These are phyloP conservation scores for Leucocoprinus birnbaumii DNA, from an alignment of 768 basidiomycete species.

Conservation along the genomic window DNA sequence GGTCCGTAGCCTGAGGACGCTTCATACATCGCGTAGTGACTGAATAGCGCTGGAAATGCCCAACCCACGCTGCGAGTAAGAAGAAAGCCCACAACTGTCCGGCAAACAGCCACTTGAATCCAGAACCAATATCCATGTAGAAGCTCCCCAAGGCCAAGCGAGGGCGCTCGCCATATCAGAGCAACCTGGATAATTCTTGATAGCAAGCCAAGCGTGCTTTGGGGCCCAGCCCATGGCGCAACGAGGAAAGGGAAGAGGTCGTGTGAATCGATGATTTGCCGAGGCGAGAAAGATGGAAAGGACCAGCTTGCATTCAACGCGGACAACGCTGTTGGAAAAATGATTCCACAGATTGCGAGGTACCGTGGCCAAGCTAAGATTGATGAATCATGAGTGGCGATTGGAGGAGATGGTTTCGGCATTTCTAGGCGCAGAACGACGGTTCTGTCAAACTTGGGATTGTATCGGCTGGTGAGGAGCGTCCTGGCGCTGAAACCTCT, in stretches of 20 bases:
- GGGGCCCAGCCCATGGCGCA: conserved; percentile 33
- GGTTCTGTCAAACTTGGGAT: too few species aligned
- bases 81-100: conserved; percentile 22
- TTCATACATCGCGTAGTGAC: conserved; percentile 38
- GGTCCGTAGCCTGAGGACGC: conserved; percentile 34
- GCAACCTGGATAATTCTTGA: conserved; percentile 24
- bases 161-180: conserved; percentile 17
- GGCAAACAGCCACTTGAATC: conserved; percentile 21
- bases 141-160: conserved; percentile 15
- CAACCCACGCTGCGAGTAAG: conserved; percentile 29
- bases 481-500: too few species aligned
- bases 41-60: conserved; percentile 34
- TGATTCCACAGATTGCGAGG: background rate
- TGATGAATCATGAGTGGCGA: background rate
- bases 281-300: conserved; percentile 29
- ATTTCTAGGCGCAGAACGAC: background rate
- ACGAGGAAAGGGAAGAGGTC: conserved; percentile 29
- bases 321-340: conserved; percentile 16
- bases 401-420: background rate
- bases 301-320: conserved; percentile 16
- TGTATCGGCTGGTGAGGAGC: too few species aligned
- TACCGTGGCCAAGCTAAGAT: background rate
- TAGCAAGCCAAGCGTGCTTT: conserved; percentile 19
- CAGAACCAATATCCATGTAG: conserved; percentile 20
- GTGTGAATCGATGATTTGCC: conserved; percentile 31